Conservation (phyloP, 2,329 filamentous ascomycete genomes). For the Tolypocladium paradoxum region DNA sequence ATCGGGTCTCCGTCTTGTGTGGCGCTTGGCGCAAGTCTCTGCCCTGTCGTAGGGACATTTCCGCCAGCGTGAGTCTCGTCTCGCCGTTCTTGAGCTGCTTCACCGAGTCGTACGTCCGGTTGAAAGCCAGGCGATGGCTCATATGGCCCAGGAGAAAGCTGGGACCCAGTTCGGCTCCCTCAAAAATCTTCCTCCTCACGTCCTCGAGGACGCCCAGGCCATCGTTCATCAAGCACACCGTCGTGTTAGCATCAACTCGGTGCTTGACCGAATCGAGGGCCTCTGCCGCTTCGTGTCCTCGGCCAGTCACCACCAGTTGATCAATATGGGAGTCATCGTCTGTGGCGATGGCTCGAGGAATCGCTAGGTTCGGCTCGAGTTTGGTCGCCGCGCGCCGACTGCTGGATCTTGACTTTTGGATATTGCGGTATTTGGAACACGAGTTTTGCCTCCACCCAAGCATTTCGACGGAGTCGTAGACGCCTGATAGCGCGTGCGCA, state of each 20-base stretch:
- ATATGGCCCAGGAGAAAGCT: conserved; percentile 63
- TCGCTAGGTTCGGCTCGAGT: conserved; percentile 12
- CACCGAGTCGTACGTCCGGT: conserved; percentile 27
- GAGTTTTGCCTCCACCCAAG: conserved; percentile 16
- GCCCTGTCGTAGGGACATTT: conserved; percentile 1
- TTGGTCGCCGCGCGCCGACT: conserved; percentile 8
- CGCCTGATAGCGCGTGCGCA: conserved; percentile 27
- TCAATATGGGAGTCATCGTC: conserved; percentile 46
- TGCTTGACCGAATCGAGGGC: conserved; percentile 51
- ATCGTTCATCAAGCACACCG: conserved; percentile 67
- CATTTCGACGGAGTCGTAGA: conserved; percentile 29
- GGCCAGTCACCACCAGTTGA: conserved; percentile 58
- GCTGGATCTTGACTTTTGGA: conserved; percentile 14
- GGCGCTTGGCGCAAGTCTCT: conserved; percentile 6
- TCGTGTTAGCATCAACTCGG: conserved; percentile 56
- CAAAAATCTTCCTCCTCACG: conserved; percentile 61
- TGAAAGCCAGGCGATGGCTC: conserved; percentile 33
- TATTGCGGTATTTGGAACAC: conserved; percentile 18
- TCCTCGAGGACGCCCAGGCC: conserved; percentile 77
- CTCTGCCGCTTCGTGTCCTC: conserved; percentile 39
- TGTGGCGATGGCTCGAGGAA: conserved; percentile 4
- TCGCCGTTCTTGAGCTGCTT: conserved; percentile 23
- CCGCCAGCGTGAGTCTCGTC: conserved; percentile 17
- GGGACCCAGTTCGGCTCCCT: conserved; percentile 53
- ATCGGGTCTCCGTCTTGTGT: conserved; percentile 9